phyloP scores from a whole-genome alignment of 768 basidiomycete genomes.

The Myochromella boudieri region DNA sequence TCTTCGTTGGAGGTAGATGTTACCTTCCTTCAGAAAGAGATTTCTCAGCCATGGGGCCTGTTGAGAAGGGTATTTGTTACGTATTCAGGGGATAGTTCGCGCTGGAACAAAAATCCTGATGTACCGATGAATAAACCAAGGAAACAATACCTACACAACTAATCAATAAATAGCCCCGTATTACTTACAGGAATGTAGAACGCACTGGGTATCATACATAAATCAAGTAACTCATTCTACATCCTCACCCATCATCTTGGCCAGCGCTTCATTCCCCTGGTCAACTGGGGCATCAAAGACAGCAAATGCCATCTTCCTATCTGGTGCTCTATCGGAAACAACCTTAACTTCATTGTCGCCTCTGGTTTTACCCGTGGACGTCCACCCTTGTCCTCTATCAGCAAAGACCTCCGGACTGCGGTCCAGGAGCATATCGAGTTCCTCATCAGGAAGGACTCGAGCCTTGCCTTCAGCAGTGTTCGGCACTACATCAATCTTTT shows the following conservation, averaged over 20 bases:
- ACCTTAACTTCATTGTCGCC: conserved; percentile 1
- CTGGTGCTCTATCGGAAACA: conserved; percentile 2
- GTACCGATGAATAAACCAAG: too few relatives aligned
- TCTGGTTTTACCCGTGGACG: conserved; percentile 35
- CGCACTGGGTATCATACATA: too few relatives aligned
- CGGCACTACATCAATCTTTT: conserved; percentile 86
- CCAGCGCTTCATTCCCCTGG: conserved; percentile 65
- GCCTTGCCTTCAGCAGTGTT: conserved; percentile 67
- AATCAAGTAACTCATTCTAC: too few relatives aligned
- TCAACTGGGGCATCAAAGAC: conserved; percentile 71
- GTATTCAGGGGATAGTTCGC: not conserved
- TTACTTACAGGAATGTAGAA: too few relatives aligned
- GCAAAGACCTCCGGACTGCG: conserved; percentile 72
- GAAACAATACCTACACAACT: too few relatives aligned
- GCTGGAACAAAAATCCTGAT: not conserved
- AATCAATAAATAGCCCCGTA: too few relatives aligned
- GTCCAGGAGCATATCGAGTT: conserved; percentile 81
- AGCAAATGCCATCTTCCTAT: conserved; percentile 61
- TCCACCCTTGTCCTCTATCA: conserved; percentile 75
- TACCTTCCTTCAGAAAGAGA: conserved; percentile 1
- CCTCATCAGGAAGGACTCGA: conserved; percentile 77
- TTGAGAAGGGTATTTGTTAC: too few relatives aligned
- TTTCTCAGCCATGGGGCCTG: not conserved
- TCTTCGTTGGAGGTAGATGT: not conserved
- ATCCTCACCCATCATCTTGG: conserved; percentile 63